Evolutionary conservation across 1,139 yeast genomes (phyloP).

Genomic region (Candida sp.): DNA sequence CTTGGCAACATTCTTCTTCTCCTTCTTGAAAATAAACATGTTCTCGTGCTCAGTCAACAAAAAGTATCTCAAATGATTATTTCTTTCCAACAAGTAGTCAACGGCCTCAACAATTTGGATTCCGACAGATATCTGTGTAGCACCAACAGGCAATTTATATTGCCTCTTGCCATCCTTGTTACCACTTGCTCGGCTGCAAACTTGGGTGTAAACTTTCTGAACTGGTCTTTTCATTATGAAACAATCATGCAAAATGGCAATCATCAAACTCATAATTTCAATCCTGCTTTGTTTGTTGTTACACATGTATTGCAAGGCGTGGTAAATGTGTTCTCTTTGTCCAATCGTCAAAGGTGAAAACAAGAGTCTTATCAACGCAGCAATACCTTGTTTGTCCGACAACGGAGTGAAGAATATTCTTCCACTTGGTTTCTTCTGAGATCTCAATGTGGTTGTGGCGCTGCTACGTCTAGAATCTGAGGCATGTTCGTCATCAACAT

Average conservation of each 20-base stretch:
- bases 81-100: slow-evolving; percentile 72
- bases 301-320: slow-evolving; percentile 70
- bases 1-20: slow-evolving; percentile 30
- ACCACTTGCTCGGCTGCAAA: slow-evolving; percentile 41
- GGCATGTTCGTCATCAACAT: slow-evolving; percentile 12
- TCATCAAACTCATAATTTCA: slow-evolving; percentile 73
- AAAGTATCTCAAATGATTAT: slow-evolving; percentile 72
- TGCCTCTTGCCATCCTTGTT: slow-evolving; percentile 18
- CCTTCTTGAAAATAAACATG: slow-evolving; percentile 49
- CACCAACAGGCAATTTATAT: slow-evolving; percentile 56
- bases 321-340: slow-evolving; percentile 70
- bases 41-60: slow-evolving; percentile 85
- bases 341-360: slow-evolving; percentile 75
- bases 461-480: slow-evolving; percentile 3
- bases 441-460: background rate
- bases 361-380: slow-evolving; percentile 70
- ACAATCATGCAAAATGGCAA: slow-evolving; percentile 80
- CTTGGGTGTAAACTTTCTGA: slow-evolving; percentile 66
- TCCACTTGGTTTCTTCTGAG: slow-evolving; percentile 19
- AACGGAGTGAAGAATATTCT: slow-evolving; percentile 64
- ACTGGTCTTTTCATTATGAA: slow-evolving; percentile 61
- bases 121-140: slow-evolving; percentile 73
- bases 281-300: slow-evolving; percentile 78
- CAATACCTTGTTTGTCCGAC: slow-evolving; percentile 77
- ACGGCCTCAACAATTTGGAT: slow-evolving; percentile 80